Evolutionary conservation across 1,284 basidiomycete genomes (phyloP), one percentile per base, ranked within the genome.

Genomic region (Moesziomyces sp.): DNA sequence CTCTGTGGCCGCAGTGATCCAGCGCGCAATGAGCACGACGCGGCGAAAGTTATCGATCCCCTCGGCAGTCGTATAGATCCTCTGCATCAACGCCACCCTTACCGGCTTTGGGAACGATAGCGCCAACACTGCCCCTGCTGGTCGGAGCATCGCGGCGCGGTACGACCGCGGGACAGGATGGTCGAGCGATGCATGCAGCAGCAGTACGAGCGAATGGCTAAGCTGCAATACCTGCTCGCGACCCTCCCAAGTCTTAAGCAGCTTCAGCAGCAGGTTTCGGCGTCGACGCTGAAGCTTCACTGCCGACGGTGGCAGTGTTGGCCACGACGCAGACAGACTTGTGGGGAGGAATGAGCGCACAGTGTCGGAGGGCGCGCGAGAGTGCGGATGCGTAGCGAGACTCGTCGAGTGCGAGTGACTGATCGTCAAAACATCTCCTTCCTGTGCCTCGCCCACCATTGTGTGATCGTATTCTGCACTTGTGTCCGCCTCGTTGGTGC

Each of bases 241-340:
- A 3, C 72, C 72, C 24, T 74, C 62, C 58, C 66, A 69, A 1
- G 66, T 65, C 44, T 74, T 74, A 42, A 74, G 66, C 21, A 74
- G 45, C 7, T 52, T 50, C 3, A 73, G 40, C n/a, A 71, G 43
- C n/a, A 61, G 44, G 44, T 46, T 55, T 33, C 69, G 63, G 18
- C 69, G 28, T 3, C 49, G 45, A 16, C 58, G 58, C 8, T 72
- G 69, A 4, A 72, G 50, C 19, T 67, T 66, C 5, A 59, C 52
- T 6, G 69, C 69, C 2, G 58, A 55, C 0, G 63, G 63, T 2
- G 63, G 69, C 1, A 72, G 69, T 5, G 58, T 24, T 21, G 63
- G 63, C 69, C 69, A 72, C 3, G 62, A 65, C 1, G 68, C 23
- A 2, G 61, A 66, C 21, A 66, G 53, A 35, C 47, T 58, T n/a